Percentiles rank a stretch among this genome's conserved stretches.
Conservation (phyloP, 208 protist genomes). For the Endotrypanum monterogeii region DNA sequence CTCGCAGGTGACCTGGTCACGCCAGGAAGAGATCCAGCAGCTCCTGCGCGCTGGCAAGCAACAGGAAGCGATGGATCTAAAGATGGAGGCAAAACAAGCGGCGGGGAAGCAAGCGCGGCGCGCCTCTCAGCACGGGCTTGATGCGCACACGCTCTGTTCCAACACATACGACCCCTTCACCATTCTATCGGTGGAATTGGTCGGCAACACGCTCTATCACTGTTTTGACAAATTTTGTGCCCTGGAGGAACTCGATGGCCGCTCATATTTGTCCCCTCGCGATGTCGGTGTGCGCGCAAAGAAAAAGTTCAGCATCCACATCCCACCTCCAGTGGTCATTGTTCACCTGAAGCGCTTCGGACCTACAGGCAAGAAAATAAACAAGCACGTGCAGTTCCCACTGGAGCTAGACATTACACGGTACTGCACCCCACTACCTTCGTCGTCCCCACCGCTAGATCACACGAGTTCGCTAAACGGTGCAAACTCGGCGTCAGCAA, state of each 20-base stretch:
- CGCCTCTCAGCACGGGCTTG: constrained; percentile 12
- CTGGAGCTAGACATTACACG: constrained; percentile 56
- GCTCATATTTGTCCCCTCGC: constrained; percentile 75
- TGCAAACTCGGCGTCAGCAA: background rate
- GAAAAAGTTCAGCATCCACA: constrained; percentile 84
- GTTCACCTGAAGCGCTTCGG: constrained; percentile 92
- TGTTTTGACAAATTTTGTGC: constrained; percentile 80
- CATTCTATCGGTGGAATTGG: constrained; percentile 77
- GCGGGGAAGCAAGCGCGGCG: constrained; percentile 3
- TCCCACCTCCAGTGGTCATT: constrained; percentile 79
- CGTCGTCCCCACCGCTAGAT: constrained; percentile 1
- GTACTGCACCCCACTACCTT: constrained; percentile 48
- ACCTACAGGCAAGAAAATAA: constrained; percentile 61
- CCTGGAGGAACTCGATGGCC: constrained; percentile 70
- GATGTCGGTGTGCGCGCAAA: constrained; percentile 74
- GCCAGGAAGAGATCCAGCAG: constrained; percentile 79
- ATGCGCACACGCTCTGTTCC: constrained; percentile 45
- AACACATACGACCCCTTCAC: constrained; percentile 91
- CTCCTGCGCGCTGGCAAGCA: constrained; percentile 61
- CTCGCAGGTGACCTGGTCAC: constrained; percentile 82
- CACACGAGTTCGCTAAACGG: background rate
- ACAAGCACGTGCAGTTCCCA: constrained; percentile 70
- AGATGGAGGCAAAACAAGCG: constrained; percentile 44
- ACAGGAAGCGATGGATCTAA: constrained; percentile 78
- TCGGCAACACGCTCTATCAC: constrained; percentile 68